phyloP scores from a whole-genome alignment of 164 flowering plant species.

The Paratinospora sagittata region DNA sequence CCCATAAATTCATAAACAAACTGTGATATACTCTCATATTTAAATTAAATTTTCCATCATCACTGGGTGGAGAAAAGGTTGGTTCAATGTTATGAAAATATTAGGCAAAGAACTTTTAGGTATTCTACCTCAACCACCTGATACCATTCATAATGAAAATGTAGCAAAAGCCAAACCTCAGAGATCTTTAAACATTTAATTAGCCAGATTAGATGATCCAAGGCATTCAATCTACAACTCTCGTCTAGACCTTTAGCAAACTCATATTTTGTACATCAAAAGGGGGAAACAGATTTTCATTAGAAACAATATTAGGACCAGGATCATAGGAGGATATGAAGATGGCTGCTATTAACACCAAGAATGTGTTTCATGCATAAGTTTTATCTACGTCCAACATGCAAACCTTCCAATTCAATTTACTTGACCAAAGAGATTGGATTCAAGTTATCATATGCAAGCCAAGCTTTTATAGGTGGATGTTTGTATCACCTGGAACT shows the following conservation, averaged over 20 bases:
- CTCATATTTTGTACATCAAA: too few relatives aligned
- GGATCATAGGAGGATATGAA: background rate
- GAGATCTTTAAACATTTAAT: too few relatives aligned
- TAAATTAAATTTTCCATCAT: too few relatives aligned
- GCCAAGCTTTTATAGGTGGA: background rate
- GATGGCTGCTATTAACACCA: background rate
- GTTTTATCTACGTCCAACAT: too few relatives aligned
- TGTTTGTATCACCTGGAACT: constrained; percentile 10
- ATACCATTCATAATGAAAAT: background rate
- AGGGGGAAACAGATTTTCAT: background rate
- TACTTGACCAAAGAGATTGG: background rate
- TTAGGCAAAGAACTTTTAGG: background rate
- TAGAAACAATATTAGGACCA: background rate
- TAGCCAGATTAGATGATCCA: too few relatives aligned
- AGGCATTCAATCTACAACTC: too few relatives aligned
- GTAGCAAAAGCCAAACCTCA: background rate
- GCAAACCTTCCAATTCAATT: too few relatives aligned
- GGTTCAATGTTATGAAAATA: background rate
- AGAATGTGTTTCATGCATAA: too few relatives aligned
- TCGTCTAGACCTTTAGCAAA: too few relatives aligned
- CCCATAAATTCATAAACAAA: background rate
- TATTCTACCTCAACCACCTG: too few relatives aligned
- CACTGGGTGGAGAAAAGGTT: too few relatives aligned
- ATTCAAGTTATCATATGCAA: too few relatives aligned
- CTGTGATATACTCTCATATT: background rate